A percentile compares a stretch with the other conserved stretches of the same genome.
Evolutionary conservation across 495 filamentous ascomycete genomes (phyloP).

Genomic region (Aspergillus baeticus): DNA sequence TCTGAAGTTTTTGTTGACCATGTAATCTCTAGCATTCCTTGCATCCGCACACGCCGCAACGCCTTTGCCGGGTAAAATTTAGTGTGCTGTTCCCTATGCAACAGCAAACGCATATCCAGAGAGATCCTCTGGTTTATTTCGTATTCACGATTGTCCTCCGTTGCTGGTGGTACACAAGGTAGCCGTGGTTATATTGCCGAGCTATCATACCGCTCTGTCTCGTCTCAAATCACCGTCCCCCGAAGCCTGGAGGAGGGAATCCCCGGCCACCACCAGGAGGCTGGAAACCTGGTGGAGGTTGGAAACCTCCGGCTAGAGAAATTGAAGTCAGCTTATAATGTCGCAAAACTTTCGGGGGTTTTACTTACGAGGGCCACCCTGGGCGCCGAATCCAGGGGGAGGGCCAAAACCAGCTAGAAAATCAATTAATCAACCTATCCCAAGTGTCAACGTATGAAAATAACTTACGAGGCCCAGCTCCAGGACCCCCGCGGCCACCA

Average conservation of each 20-base stretch:
- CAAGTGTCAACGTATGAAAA: not conserved
- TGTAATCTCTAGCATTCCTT: constrained; percentile 30
- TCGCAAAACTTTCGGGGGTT: not conserved
- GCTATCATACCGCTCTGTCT: constrained; percentile 22
- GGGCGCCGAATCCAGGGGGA: constrained; percentile 61
- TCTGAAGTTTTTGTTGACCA: constrained; percentile 28
- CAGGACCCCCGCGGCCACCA: constrained; percentile 68
- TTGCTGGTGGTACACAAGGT: not conserved
- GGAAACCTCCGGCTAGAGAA: constrained; percentile 55
- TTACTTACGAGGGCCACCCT: constrained; percentile 58
- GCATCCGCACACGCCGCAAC: constrained; percentile 51
- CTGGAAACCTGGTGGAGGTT: constrained; percentile 71
- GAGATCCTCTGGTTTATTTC: not conserved
- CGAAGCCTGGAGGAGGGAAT: constrained; percentile 75
- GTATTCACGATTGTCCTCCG: constrained; percentile 5
- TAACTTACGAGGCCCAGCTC: constrained; percentile 62
- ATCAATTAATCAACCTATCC: constrained; percentile 12
- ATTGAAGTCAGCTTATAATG: constrained; percentile 19
- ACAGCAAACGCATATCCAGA: constrained; percentile 4
- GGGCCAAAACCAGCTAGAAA: constrained; percentile 56
- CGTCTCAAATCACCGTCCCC: constrained; percentile 57
- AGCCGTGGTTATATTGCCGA: constrained; percentile 13
- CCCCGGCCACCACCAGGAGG: constrained; percentile 63
- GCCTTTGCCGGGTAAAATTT: constrained; percentile 43
- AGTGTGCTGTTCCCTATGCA: constrained; percentile 24